A percentile compares a stretch with the other conserved stretches of the same genome.
phyloP scores from a whole-genome alignment of 257 asterid genomes.

The Phtheirospermum japonicum region DNA sequence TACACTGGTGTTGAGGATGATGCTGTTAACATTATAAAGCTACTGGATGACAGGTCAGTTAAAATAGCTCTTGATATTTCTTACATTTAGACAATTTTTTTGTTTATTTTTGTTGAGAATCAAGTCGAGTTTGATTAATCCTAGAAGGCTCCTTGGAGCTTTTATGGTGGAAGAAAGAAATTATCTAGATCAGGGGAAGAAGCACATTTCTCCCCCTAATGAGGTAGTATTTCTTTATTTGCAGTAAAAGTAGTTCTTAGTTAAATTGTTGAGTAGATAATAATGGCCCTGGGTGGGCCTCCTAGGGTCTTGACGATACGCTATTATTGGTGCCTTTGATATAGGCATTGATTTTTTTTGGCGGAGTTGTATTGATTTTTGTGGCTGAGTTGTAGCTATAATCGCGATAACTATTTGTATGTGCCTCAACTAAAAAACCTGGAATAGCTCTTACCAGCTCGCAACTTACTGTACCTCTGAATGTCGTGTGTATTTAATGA shows the following conservation, averaged over 20 bases:
- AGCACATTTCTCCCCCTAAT: not conserved
- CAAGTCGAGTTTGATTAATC: constrained; percentile 11
- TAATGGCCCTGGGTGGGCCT: no score
- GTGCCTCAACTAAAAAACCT: not conserved
- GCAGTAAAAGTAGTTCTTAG: not conserved
- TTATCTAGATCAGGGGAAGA: not conserved
- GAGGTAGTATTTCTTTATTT: not conserved
- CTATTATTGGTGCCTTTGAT: not conserved
- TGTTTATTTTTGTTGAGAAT: constrained; percentile 8
- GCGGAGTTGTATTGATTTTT: not conserved
- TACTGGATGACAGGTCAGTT: constrained; percentile 74
- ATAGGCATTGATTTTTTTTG: not conserved
- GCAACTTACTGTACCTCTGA: constrained; percentile 7
- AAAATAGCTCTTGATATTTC: constrained; percentile 20
- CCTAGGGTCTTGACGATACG: no score
- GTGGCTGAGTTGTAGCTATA: not conserved
- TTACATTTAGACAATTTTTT: not conserved
- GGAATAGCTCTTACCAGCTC: constrained; percentile 19
- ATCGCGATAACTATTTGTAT: not conserved
- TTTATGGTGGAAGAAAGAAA: not conserved
- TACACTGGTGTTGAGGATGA: constrained; percentile 95
- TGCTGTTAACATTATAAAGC: constrained; percentile 83
- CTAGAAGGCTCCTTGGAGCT: not conserved
- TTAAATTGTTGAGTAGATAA: not conserved
- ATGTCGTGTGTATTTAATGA: constrained; percentile 21